Evolutionary conservation across 2,329 filamentous ascomycete species (phyloP).

Genomic region (Hypoxylon sp.): DNA sequence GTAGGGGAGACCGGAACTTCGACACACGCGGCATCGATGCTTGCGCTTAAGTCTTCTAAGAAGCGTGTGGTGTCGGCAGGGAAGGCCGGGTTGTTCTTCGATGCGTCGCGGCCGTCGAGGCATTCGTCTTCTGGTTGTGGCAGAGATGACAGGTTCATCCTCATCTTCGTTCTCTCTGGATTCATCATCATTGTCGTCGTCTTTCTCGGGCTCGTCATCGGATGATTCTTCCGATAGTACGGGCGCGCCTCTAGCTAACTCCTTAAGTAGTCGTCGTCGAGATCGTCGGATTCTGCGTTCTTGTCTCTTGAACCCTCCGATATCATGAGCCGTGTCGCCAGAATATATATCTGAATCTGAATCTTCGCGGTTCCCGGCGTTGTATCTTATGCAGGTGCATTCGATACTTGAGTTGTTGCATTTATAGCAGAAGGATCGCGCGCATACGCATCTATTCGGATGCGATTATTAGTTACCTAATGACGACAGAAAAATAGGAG

Average conservation of each 20-base stretch:
- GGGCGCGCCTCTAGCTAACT: not conserved
- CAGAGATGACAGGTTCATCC: no score
- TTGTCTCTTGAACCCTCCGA: not conserved
- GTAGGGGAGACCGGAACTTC: not conserved
- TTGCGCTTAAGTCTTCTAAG: no score
- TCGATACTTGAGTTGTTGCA: not conserved
- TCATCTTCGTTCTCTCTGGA: no score
- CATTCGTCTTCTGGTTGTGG: no score
- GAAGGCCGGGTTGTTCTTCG: no score
- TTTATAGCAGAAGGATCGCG: not conserved
- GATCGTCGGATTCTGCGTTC: not conserved
- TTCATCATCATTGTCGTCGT: not conserved
- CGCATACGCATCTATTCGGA: not conserved
- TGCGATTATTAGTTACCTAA: not conserved
- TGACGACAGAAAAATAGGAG: not conserved
- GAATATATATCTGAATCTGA: no score
- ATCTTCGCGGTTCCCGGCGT: no score
- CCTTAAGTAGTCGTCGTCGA: not conserved
- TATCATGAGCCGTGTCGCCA: no score
- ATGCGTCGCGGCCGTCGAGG: no score
- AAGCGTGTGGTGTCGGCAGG: no score
- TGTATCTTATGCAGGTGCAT: not conserved
- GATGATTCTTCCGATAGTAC: no score
- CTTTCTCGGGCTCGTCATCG: no score
- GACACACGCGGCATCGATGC: not conserved